A percentile compares a stretch with the other conserved stretches of the same genome.
These are phyloP conservation scores for Rhizopogon sp. DNA, from an alignment of 768 basidiomycete genomes.

Conservation along the genomic window DNA sequence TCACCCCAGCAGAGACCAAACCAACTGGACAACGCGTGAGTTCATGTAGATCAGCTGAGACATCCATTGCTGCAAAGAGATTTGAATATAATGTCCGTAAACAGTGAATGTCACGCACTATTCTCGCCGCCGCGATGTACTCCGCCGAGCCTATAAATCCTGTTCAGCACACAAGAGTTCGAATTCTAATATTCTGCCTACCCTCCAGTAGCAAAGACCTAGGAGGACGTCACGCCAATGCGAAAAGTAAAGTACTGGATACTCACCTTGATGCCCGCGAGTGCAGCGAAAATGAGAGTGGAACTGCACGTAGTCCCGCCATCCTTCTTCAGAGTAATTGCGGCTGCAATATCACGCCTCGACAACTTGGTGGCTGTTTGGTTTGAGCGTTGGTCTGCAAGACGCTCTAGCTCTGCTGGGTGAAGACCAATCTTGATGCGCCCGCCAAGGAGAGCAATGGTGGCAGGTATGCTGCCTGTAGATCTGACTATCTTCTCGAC, in stretches of 20 bases:
- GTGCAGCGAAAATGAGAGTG: slow-evolving; percentile 67
- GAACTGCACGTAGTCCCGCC: slow-evolving; percentile 83
- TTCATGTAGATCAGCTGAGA: slow-evolving; percentile 92
- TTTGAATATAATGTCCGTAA: slow-evolving; percentile 1
- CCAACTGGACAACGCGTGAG: slow-evolving; percentile 87
- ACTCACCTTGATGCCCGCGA: slow-evolving; percentile 80
- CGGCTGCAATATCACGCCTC: slow-evolving; percentile 73
- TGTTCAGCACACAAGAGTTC: slow-evolving; percentile 2
- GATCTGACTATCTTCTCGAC: slow-evolving; percentile 72
- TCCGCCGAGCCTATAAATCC: slow-evolving; percentile 59
- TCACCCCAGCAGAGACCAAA: slow-evolving; percentile 89
- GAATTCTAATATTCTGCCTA: slow-evolving; percentile 28
- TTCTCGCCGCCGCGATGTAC: slow-evolving; percentile 76
- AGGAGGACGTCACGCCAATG: slow-evolving; percentile 7
- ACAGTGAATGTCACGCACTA: slow-evolving; percentile 32
- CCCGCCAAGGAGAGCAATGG: slow-evolving; percentile 80
- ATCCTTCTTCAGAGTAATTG: slow-evolving; percentile 59
- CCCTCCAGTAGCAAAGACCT: slow-evolving; percentile 95
- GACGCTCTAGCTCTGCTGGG: slow-evolving; percentile 53
- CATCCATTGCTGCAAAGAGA: slow-evolving; percentile 68
- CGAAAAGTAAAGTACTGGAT: neutral
- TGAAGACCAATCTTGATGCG: slow-evolving; percentile 83
- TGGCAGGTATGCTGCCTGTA: slow-evolving; percentile 82
- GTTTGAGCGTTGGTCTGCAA: slow-evolving; percentile 50
- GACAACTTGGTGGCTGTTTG: slow-evolving; percentile 59